A percentile compares a stretch with the other conserved stretches of the same genome.
Conservation (phyloP, 2,329 filamentous ascomycete species). For the Trichoderma simmonsii region DNA sequence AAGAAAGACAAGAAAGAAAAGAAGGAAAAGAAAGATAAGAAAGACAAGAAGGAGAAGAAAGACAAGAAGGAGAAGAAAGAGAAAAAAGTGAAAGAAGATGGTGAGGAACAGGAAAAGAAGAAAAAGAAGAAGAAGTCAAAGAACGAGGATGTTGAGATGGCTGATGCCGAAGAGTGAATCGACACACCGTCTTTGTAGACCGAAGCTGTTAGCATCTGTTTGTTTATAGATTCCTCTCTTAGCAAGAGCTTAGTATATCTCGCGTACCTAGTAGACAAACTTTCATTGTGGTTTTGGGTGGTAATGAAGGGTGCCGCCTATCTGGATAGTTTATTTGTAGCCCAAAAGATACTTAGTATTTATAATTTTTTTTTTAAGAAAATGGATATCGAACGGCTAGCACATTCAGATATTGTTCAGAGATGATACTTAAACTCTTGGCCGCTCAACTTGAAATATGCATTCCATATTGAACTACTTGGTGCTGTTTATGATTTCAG, state of each 20-base stretch:
- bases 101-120: background rate
- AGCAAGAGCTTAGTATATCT: background rate
- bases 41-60: constrained; percentile 4
- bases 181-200: background rate
- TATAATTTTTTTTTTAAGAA: background rate
- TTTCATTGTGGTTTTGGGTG: background rate
- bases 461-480: background rate
- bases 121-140: constrained; percentile 17
- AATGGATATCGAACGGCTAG: background rate
- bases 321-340: background rate
- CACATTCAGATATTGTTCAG: background rate
- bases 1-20: background rate
- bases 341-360: background rate
- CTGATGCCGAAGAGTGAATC: background rate
- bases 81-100: background rate
- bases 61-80: background rate
- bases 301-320: background rate
- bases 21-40: background rate
- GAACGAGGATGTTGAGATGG: constrained; percentile 8
- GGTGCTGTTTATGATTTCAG: background rate
- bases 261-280: background rate
- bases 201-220: background rate
- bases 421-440: background rate
- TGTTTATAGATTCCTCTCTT: background rate
- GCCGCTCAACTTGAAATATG: background rate